phyloP scores from a whole-genome alignment of 441 rosid species.

The Theobroma grandiflorum region DNA sequence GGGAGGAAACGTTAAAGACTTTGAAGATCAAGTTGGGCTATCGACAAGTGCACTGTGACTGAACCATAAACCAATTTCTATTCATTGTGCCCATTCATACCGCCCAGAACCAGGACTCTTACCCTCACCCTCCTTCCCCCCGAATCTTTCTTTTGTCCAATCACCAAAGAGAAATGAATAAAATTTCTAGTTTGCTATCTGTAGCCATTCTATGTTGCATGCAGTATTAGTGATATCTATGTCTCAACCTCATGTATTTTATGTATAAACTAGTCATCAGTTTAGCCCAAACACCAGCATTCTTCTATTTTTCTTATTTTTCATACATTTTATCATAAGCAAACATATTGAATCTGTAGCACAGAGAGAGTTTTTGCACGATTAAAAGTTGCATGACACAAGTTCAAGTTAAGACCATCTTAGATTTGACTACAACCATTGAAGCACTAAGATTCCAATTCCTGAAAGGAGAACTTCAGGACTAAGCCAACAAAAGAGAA shows the following conservation, averaged over 20 bases:
- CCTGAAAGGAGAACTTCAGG: too few relatives aligned
- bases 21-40: conserved; percentile 54
- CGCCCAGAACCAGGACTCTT: background rate
- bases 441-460: too few relatives aligned
- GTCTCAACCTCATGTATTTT: background rate
- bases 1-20: conserved; percentile 60
- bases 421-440: background rate
- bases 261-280: background rate
- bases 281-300: too few relatives aligned
- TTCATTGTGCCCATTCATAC: background rate
- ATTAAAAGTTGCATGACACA: background rate
- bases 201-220: background rate
- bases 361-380: too few relatives aligned
- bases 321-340: too few relatives aligned
- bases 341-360: too few relatives aligned
- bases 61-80: background rate
- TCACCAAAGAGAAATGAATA: background rate
- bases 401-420: background rate
- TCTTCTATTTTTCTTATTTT: too few relatives aligned
- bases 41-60: conserved; percentile 9
- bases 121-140: too few relatives aligned
- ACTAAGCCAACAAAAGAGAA: too few relatives aligned
- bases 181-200: background rate
- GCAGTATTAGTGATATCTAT: background rate
- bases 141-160: background rate